Conservation (phyloP, 768 basidiomycete genomes). For the Phylloporus rhodoxanthus region DNA sequence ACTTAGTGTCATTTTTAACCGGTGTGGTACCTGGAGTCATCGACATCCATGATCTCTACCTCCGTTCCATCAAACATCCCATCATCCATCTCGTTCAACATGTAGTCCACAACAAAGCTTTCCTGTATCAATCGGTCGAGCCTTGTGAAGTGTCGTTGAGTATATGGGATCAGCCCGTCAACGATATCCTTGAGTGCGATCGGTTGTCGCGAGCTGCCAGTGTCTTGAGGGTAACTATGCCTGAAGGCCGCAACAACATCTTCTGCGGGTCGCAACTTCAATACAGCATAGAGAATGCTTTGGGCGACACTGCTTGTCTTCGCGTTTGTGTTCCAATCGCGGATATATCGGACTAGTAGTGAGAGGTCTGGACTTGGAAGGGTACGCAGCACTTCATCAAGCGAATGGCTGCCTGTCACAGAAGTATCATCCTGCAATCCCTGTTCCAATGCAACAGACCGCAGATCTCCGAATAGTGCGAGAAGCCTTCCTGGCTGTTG, state of each 20-base stretch:
- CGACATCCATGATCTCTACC: constrained; percentile 39
- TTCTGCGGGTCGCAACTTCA: constrained; percentile 71
- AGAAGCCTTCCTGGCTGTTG: constrained; percentile 87
- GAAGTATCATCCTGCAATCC: constrained; percentile 20
- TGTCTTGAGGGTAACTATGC: constrained; percentile 13
- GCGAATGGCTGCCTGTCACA: constrained; percentile 62
- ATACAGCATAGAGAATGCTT: constrained; percentile 68
- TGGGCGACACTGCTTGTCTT: constrained; percentile 84
- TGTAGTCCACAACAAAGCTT: constrained; percentile 90
- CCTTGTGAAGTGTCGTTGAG: constrained; percentile 83
- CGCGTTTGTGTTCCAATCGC: constrained; percentile 95
- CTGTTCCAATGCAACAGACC: constrained; percentile 24
- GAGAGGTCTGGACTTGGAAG: constrained; percentile 71
- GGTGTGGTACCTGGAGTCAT: constrained; percentile 6
- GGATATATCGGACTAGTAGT: constrained; percentile 72
- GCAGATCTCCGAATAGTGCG: constrained; percentile 67
- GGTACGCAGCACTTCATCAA: constrained; percentile 78
- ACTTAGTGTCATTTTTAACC: constrained; percentile 14
- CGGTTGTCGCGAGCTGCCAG: constrained; percentile 13
- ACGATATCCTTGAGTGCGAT: constrained; percentile 63
- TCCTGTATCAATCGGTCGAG: constrained; percentile 88
- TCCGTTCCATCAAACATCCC: constrained; percentile 57
- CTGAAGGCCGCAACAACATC: constrained; percentile 66
- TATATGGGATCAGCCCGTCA: constrained; percentile 87
- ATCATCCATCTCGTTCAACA: constrained; percentile 83